Base-by-base conservation (phyloP, 257 asterid species). In the Solanum dulcamara region DNA sequence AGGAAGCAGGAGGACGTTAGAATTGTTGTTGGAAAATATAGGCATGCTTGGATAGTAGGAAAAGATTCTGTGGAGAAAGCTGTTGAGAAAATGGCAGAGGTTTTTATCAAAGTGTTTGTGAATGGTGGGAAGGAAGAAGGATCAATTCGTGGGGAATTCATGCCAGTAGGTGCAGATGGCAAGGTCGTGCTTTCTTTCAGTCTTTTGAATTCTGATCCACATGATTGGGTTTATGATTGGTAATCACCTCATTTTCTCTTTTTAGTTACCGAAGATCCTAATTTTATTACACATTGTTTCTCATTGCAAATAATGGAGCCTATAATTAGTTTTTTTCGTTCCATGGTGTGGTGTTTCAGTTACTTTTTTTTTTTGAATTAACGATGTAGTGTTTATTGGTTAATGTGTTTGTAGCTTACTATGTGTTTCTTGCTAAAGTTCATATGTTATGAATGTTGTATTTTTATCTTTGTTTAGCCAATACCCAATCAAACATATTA, bases 111-210 rank as follows among this genome's bases (percentile, higher is more conserved):
- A 68, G 94, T 92, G 42, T 95, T 96, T 86, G 90, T 92, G 85
- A 94, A 95, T 87, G 98, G 98, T 81, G 97, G 97, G 85, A 96
- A 87, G 88, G 95, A 95, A 83, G 97, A 95, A 88, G 97, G 95
- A 35, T 88, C 92, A 5, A 91, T 97, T 83, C 87, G 88, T 59
- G 97, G 94, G 84, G 99, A 94, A 92, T 95, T 96, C 91, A 95
- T 96, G 98, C 99, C 98, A 1, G 95, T 94, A n/a, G 99, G 96
- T 81, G 96, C 98, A 7, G 99, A 97, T 90, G 98, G 98, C 83
- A 97, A 84, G 88, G 89, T 95, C 74, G 99, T 95, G 89, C 95
- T 97, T 84, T 97, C 99, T 4, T 97, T 94, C 93, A 97, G 92
- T 90, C 89, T 95, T 93, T 92, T 97, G 92, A 97, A 97, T 92